Conservation (phyloP, 1,284 basidiomycete genomes). For the Ganoderma resinaceum region DNA sequence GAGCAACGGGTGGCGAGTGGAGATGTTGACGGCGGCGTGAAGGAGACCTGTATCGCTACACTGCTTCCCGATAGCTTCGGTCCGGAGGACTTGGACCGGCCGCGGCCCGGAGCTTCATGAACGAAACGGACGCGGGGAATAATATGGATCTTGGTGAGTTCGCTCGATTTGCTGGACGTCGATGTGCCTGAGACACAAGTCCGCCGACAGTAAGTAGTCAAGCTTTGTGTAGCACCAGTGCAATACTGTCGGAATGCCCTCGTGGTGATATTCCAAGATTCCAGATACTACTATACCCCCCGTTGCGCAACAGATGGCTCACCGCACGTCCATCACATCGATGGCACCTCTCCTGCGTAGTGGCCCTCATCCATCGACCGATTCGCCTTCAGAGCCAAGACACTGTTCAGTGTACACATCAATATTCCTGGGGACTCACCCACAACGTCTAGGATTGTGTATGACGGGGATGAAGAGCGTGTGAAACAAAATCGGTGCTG, state of each 20-base stretch:
- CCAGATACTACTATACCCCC: too few relatives aligned
- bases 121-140: not conserved
- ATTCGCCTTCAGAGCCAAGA: not conserved
- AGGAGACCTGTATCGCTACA: constrained; percentile 74
- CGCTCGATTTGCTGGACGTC: too few relatives aligned
- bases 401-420: too few relatives aligned
- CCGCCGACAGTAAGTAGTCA: not conserved
- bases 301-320: not conserved
- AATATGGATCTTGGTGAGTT: not conserved
- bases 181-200: not conserved
- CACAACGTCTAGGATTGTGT: too few relatives aligned
- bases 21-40: constrained; percentile 55
- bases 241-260: not conserved
- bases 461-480: too few relatives aligned
- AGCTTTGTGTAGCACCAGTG: not conserved
- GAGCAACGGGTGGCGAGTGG: constrained; percentile 45
- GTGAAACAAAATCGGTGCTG: too few relatives aligned
- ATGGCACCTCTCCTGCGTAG: not conserved
- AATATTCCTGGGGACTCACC: too few relatives aligned
- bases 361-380: not conserved
- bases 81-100: constrained; percentile 74
- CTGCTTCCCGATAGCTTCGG: constrained; percentile 91
- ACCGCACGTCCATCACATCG: not conserved
- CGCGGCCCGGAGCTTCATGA: constrained; percentile 36
- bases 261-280: not conserved